Conservation (phyloP, 176 grass and related monocot genomes). For the Phoenix roebelenii region DNA sequence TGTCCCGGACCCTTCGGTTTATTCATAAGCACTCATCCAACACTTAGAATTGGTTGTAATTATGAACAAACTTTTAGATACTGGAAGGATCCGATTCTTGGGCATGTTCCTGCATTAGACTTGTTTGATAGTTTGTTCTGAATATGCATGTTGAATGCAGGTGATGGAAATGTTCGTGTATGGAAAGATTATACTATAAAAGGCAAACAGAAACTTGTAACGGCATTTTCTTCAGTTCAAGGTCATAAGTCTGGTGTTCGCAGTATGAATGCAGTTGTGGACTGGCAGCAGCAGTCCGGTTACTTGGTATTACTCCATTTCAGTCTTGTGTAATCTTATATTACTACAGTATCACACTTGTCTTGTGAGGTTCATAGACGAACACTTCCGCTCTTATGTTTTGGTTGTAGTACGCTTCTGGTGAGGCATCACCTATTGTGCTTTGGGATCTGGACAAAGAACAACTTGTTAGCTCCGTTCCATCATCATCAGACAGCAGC, state of each 20-base stretch:
- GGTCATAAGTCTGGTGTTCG: constrained; percentile 45
- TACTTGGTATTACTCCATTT: constrained; percentile 53
- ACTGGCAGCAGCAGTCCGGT: constrained; percentile 97
- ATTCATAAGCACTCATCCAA: too few relatives aligned
- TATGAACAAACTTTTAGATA: too few relatives aligned
- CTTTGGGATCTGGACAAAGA: constrained; percentile 97
- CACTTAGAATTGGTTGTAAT: too few relatives aligned
- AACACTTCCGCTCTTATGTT: constrained; percentile 14
- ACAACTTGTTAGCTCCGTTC: constrained; percentile 58
- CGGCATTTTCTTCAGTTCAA: constrained; percentile 83
- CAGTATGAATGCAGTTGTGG: constrained; percentile 41
- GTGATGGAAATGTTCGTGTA: constrained; percentile 86
- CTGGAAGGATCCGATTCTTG: too few relatives aligned
- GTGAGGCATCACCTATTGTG: constrained; percentile 60
- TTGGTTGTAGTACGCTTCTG: constrained; percentile 67
- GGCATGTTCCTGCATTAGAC: too few relatives aligned
- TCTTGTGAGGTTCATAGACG: constrained; percentile 8
- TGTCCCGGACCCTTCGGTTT: too few relatives aligned
- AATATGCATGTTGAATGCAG: constrained; percentile 22
- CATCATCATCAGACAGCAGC: constrained; percentile 45
- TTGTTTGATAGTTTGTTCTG: too few relatives aligned
- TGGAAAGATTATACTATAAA: constrained; percentile 81
- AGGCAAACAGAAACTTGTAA: constrained; percentile 76
- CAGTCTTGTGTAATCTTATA: not conserved
- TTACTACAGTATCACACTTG: too few relatives aligned